phyloP scores from a whole-genome alignment of 2,329 filamentous ascomycete genomes.

The Xylaria sp. region DNA sequence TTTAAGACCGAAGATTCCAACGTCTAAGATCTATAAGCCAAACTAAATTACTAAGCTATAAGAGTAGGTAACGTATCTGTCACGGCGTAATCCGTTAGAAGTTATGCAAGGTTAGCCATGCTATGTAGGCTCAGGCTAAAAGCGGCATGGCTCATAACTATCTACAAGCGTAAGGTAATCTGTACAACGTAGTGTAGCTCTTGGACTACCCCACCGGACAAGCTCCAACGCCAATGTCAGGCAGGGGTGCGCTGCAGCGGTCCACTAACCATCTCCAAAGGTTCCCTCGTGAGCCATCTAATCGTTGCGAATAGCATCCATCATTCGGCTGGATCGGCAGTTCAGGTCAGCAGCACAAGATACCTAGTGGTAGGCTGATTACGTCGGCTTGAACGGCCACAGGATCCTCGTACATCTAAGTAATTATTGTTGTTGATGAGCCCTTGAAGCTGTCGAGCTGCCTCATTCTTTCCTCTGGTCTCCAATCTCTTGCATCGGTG shows the following conservation, averaged over 20 bases:
- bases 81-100: no score
- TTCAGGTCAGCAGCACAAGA: conserved; percentile 19
- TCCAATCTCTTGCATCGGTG: conserved; percentile 11
- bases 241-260: conserved; percentile 22
- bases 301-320: conserved; percentile 28
- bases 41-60: no score
- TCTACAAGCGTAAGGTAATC: no score
- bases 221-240: neutral
- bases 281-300: conserved; percentile 25
- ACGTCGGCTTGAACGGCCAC: neutral
- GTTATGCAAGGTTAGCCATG: no score
- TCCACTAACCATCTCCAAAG: conserved; percentile 37
- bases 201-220: neutral
- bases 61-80: no score
- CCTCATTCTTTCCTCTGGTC: conserved; percentile 10
- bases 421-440: neutral
- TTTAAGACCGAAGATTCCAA: no score
- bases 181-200: neutral
- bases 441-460: neutral
- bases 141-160: no score
- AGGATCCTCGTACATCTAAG: neutral
- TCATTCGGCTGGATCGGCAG: conserved; percentile 34
- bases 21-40: no score
- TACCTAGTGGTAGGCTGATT: neutral
- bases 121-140: no score